These are phyloP conservation scores for Exobasidium cylindrosporum DNA, from an alignment of 1,284 basidiomycete species.

Conservation along the genomic window DNA sequence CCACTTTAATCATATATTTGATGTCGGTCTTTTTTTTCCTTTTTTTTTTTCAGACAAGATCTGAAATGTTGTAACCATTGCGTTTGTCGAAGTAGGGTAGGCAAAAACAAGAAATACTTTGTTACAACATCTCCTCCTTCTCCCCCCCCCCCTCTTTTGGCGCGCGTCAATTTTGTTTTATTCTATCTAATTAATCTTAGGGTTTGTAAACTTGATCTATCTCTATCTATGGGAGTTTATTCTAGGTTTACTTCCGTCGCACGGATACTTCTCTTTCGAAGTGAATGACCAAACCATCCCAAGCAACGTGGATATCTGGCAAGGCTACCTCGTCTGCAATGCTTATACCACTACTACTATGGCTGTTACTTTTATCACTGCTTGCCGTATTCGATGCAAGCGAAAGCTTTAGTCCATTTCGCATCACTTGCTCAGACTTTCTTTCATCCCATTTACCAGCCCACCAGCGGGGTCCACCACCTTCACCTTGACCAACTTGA, in stretches of 20 bases:
- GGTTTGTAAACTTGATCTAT: too few species aligned
- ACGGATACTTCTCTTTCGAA: conserved; percentile 18
- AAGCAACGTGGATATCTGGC: conserved; percentile 34
- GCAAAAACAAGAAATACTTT: too few species aligned
- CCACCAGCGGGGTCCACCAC: conserved; percentile 36
- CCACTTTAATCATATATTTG: too few species aligned
- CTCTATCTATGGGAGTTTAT: not conserved
- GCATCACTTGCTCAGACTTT: not conserved
- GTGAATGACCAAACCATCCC: conserved; percentile 33
- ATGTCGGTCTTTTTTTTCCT: too few species aligned
- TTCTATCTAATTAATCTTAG: not conserved
- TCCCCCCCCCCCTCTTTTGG: too few species aligned
- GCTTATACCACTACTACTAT: not conserved
- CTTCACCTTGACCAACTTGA: conserved; percentile 21
- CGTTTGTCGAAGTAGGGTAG: too few species aligned
- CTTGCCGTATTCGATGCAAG: not conserved
- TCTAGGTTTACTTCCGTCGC: not conserved
- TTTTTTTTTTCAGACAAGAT: too few species aligned
- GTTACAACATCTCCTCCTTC: too few species aligned
- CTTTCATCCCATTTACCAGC: conserved; percentile 33
- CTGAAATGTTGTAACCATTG: too few species aligned
- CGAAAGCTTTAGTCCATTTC: not conserved
- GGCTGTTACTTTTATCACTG: not conserved
- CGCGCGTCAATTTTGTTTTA: not conserved
- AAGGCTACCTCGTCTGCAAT: conserved; percentile 13